A percentile compares a stretch with the other conserved stretches of the same genome.
Evolutionary conservation across 306 rosid genomes (phyloP).

Genomic region (Fragaria vesca): DNA sequence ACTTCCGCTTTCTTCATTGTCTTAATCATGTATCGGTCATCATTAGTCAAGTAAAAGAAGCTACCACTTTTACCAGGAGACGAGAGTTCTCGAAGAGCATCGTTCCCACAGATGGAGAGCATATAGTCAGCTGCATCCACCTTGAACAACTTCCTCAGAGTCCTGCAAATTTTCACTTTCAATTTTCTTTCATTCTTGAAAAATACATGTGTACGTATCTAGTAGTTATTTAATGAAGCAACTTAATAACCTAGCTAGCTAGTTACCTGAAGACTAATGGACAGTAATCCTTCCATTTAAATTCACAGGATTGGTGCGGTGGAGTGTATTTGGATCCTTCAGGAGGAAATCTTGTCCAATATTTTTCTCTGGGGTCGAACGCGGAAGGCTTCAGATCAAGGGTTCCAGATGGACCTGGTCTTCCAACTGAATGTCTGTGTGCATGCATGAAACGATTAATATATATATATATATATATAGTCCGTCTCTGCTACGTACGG

Average conservation of each 20-base stretch:
- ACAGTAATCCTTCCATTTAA: slow-evolving; percentile 94
- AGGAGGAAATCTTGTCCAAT: slow-evolving; percentile 91
- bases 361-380: slow-evolving; percentile 85
- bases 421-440: slow-evolving; percentile 88
- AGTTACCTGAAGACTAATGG: slow-evolving; percentile 75
- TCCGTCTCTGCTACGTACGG: too few relatives aligned
- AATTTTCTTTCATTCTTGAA: too few relatives aligned
- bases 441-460: too few relatives aligned
- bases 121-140: slow-evolving; percentile 98
- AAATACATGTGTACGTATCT: background rate
- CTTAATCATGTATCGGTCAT: slow-evolving; percentile 95
- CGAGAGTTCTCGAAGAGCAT: slow-evolving; percentile 87
- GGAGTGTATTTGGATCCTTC: slow-evolving; percentile 93
- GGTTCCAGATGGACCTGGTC: slow-evolving; percentile 83
- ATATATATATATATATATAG: too few relatives aligned
- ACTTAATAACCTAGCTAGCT: background rate
- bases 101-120: slow-evolving; percentile 86
- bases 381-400: slow-evolving; percentile 89
- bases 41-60: slow-evolving; percentile 90
- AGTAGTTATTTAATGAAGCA: background rate
- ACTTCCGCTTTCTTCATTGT: slow-evolving; percentile 90
- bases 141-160: slow-evolving; percentile 84
- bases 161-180: slow-evolving; percentile 36
- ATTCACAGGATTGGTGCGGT: slow-evolving; percentile 83
- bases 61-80: slow-evolving; percentile 99